Evolutionary conservation across 495 filamentous ascomycete species (phyloP).

Genomic region (Neurospora discreta): DNA sequence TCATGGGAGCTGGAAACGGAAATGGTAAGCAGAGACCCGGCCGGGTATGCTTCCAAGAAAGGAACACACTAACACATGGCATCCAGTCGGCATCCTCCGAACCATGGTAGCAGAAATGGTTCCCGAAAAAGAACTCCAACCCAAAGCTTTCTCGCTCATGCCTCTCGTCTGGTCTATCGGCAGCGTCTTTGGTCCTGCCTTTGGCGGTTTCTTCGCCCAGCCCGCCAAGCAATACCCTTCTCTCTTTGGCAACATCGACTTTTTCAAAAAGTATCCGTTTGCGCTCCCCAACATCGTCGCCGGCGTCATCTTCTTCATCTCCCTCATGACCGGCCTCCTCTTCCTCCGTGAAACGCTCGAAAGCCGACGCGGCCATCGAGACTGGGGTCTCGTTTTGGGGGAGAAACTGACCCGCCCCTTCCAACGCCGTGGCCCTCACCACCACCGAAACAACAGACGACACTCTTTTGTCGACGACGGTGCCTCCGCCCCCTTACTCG

Average conservation of each 20-base stretch:
- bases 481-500: slow-evolving; percentile 31
- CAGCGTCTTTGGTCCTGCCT: slow-evolving; percentile 76
- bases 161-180: slow-evolving; percentile 72
- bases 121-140: slow-evolving; percentile 69
- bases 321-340: slow-evolving; percentile 55
- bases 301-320: slow-evolving; percentile 58
- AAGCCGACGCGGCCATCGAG: slow-evolving; percentile 46
- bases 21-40: slow-evolving; percentile 36
- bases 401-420: slow-evolving; percentile 34
- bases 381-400: slow-evolving; percentile 62
- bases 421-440: slow-evolving; percentile 8
- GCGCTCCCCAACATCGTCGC: slow-evolving; percentile 71
- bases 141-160: slow-evolving; percentile 75
- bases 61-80: background rate
- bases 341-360: slow-evolving; percentile 74
- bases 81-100: slow-evolving; percentile 50
- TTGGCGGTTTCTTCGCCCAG: slow-evolving; percentile 76
- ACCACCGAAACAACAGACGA: slow-evolving; percentile 12
- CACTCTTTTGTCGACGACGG: slow-evolving; percentile 34
- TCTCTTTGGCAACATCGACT: slow-evolving; percentile 52
- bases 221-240: slow-evolving; percentile 59
- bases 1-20: slow-evolving; percentile 57
- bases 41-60: background rate
- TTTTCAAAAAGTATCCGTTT: slow-evolving; percentile 69
- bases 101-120: slow-evolving; percentile 71